Percentiles rank a stretch among this genome's conserved stretches.
phyloP scores from a whole-genome alignment of 192 early-diverging fungal genomes.

The Gonapodya prolifera region DNA sequence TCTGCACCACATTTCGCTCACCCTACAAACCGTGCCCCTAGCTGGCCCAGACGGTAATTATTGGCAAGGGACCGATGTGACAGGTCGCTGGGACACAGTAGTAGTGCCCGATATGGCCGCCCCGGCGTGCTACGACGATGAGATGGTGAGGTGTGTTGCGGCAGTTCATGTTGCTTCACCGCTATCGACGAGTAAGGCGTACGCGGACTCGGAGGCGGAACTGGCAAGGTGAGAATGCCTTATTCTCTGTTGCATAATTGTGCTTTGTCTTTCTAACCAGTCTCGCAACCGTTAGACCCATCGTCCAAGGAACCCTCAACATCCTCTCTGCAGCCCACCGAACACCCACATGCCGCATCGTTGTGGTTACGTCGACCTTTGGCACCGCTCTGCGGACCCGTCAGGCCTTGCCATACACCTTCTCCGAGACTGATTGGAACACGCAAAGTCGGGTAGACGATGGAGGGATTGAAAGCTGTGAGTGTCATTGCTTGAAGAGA shows the following conservation, averaged over 20 bases:
- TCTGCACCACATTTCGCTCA: not conserved
- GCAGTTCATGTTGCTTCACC: not conserved
- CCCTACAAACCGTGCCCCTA: not conserved
- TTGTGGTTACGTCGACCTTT: not conserved
- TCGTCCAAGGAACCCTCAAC: not conserved
- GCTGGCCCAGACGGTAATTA: not conserved
- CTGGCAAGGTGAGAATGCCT: not conserved
- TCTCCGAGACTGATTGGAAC: not conserved
- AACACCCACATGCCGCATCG: not conserved
- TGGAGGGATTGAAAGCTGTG: not conserved
- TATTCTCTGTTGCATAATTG: not conserved
- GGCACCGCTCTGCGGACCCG: not conserved
- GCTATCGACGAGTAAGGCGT: not conserved
- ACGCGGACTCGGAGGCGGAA: not conserved
- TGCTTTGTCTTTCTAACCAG: not conserved
- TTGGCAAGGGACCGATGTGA: not conserved
- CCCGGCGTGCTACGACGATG: not conserved
- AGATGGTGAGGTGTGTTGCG: not conserved
- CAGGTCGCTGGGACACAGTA: not conserved
- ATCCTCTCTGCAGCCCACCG: not conserved
- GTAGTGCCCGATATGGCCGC: not conserved
- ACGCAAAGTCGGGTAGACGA: not conserved
- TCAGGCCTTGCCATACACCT: not conserved
- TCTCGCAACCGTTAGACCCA: not conserved
- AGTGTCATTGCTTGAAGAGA: no score